Evolutionary conservation across 257 asterid species (phyloP), one percentile per base, ranked within the genome.

Genomic region (Lycium ferocissimum): DNA sequence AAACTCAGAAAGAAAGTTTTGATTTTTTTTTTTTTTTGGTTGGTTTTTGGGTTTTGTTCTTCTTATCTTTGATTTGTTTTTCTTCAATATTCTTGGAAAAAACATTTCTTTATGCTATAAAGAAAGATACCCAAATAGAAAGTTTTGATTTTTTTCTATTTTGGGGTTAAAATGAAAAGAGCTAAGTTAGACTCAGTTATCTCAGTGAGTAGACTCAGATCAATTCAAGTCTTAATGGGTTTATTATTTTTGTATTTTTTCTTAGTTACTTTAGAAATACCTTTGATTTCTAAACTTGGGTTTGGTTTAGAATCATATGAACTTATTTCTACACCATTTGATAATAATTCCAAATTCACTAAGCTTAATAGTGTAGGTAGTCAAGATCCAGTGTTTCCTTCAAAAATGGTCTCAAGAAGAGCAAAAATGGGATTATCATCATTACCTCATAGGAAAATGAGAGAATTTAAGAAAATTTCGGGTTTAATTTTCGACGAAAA

Each of bases 141-240:
- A 13, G 73, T 66, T 71, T 89, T 85, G 51, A 7, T 66, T 66
- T 76, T 3, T 71, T 47, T 75, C 1, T 49, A 43, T 6, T 20
- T 58, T 84, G 93, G 92, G 90, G 49, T 59, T 5, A 54, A 67
- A 43, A 89, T 91, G 89, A 95, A 91, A 90, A 90, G 93, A 86
- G 89, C 90, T 54, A 94, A 90, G 92, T 86, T 92, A 79, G 97
- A 92, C 88, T 93, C 98, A 72, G 88, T 92, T 85, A 88, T 91
- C 82, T 91, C 96, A 87, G 87, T 93, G 90, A 91, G 97, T 85
- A 96, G 98, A 79, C 91, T 88, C 87, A 91, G 97, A 89, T 94
- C 95, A 91, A 93, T 96, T 89, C 99, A 94, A 86, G 87, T 94
- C 14, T 86, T 93, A 83, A 82, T 91, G 91, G 87, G 92, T n/a